These are phyloP conservation scores for Apiosordaria backusii DNA, from an alignment of 495 filamentous ascomycete genomes.

Conservation along the genomic window DNA sequence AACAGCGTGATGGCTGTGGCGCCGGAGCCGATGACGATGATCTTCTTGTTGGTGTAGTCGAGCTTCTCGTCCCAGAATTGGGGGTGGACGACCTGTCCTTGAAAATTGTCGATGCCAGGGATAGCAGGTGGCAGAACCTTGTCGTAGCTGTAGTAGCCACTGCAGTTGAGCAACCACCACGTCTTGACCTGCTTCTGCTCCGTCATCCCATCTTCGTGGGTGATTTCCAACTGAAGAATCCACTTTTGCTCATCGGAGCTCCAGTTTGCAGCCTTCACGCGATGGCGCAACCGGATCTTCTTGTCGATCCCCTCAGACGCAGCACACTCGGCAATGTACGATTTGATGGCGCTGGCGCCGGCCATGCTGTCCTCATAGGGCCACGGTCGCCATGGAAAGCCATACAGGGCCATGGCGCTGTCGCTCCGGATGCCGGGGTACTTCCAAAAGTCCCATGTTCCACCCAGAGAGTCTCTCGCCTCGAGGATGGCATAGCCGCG, in stretches of 20 bases:
- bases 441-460: slow-evolving; percentile 70
- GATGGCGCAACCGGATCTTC: slow-evolving; percentile 58
- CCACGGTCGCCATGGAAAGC: slow-evolving; percentile 69
- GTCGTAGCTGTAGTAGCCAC: slow-evolving; percentile 68
- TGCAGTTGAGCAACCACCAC: slow-evolving; percentile 58
- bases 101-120: slow-evolving; percentile 56
- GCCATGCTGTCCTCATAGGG: slow-evolving; percentile 56
- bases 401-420: slow-evolving; percentile 64
- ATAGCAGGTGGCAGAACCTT: slow-evolving; percentile 54
- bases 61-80: slow-evolving; percentile 60
- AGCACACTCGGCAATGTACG: slow-evolving; percentile 61
- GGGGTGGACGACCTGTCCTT: slow-evolving; percentile 55
- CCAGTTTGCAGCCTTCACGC: slow-evolving; percentile 56
- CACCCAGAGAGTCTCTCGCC: slow-evolving; percentile 56
- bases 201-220: slow-evolving; percentile 37
- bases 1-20: slow-evolving; percentile 57
- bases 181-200: slow-evolving; percentile 41
- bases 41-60: slow-evolving; percentile 47
- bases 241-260: slow-evolving; percentile 57
- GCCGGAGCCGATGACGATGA: slow-evolving; percentile 56
- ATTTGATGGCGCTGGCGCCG: slow-evolving; percentile 53
- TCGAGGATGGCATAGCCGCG: slow-evolving; percentile 61
- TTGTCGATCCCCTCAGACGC: slow-evolving; percentile 57
- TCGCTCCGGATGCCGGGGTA: slow-evolving; percentile 70
- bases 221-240: slow-evolving; percentile 53